Conservation (phyloP, 2,329 filamentous ascomycete genomes). For the Rosellinia necatrix region DNA sequence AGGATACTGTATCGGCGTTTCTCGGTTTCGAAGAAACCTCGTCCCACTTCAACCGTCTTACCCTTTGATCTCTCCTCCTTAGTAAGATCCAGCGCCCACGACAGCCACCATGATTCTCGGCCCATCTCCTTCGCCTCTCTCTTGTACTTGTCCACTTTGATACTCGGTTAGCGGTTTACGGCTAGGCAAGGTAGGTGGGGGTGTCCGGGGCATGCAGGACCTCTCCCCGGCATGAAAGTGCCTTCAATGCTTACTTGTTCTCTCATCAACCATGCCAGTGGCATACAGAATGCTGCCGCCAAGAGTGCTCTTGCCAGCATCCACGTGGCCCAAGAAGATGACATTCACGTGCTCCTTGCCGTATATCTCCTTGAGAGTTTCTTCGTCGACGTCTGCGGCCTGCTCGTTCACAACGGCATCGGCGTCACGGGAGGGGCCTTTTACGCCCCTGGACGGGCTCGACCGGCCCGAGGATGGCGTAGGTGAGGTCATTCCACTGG, state of each 20-base stretch:
- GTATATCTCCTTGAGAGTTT: conserved; percentile 89
- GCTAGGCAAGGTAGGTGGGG: not conserved
- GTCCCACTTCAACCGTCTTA: conserved; percentile 96
- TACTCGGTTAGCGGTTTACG: conserved; percentile 1
- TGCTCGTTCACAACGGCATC: conserved; percentile 86
- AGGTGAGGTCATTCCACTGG: conserved; percentile 77
- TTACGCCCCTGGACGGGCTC: conserved; percentile 70
- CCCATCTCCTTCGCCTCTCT: conserved; percentile 94
- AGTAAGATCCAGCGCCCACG: conserved; percentile 96
- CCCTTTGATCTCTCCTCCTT: conserved; percentile 96
- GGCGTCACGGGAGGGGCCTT: conserved; percentile 65
- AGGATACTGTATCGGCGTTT: conserved; percentile 96
- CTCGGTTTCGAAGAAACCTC: conserved; percentile 95
- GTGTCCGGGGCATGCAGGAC: not conserved
- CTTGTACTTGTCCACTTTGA: conserved; percentile 87
- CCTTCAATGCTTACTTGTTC: conserved; percentile 59
- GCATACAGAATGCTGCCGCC: conserved; percentile 91
- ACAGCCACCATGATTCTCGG: conserved; percentile 98
- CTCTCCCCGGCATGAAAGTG: too few relatives aligned
- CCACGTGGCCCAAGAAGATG: conserved; percentile 97
- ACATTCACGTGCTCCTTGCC: conserved; percentile 94
- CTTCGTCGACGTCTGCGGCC: conserved; percentile 70
- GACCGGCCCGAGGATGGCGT: conserved; percentile 82
- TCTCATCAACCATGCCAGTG: conserved; percentile 98
- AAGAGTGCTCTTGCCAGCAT: conserved; percentile 96